A percentile compares a stretch with the other conserved stretches of the same genome.
phyloP scores from a whole-genome alignment of 2,329 filamentous ascomycete species.

The Fusarium euwallaceae region DNA sequence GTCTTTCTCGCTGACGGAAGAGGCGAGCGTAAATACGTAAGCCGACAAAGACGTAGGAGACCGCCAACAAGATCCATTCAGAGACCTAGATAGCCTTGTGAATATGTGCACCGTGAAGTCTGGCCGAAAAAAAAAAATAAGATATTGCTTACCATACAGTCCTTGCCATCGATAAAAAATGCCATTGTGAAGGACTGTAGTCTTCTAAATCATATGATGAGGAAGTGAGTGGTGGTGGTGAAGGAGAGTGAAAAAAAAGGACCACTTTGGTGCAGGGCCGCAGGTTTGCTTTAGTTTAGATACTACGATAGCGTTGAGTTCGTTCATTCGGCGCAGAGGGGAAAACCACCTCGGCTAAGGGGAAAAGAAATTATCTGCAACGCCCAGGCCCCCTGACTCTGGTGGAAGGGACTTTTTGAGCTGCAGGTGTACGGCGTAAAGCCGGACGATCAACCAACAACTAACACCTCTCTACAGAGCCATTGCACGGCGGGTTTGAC shows the following conservation, averaged over 20 bases:
- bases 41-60: slow-evolving; percentile 46
- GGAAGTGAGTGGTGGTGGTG: not conserved
- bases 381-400: slow-evolving; percentile 1
- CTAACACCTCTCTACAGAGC: not conserved
- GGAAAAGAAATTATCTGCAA: slow-evolving; percentile 8
- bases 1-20: slow-evolving; percentile 47
- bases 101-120: not conserved
- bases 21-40: slow-evolving; percentile 51
- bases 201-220: not conserved
- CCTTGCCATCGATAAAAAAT: slow-evolving; percentile 40
- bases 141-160: slow-evolving; percentile 35
- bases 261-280: not conserved
- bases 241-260: not conserved
- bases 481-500: not conserved
- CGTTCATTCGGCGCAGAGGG: not conserved
- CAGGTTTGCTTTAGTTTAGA: slow-evolving; percentile 19
- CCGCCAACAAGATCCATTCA: slow-evolving; percentile 50
- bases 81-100: slow-evolving; percentile 42
- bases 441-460: slow-evolving; percentile 1
- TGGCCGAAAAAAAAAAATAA: not conserved
- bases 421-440: slow-evolving; percentile 28
- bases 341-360: slow-evolving; percentile 12
- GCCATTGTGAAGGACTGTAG: slow-evolving; percentile 25
- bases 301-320: not conserved
- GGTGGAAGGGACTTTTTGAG: slow-evolving; percentile 24